These are phyloP conservation scores for Ilyonectria mors-panacis DNA, from an alignment of 2,329 filamentous ascomycete genomes.

Conservation along the genomic window DNA sequence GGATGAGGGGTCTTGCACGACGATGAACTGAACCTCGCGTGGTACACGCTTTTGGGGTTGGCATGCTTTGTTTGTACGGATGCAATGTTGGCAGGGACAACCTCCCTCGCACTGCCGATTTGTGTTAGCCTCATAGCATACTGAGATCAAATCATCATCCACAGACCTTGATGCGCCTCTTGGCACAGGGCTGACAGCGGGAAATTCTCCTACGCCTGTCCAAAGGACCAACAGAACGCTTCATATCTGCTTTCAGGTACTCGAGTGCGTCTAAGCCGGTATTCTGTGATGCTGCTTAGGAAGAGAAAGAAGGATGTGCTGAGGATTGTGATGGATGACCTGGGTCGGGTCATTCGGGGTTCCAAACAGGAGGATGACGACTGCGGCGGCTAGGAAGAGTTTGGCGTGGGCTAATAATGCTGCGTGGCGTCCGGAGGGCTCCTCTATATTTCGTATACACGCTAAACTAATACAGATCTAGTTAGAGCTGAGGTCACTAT, in stretches of 20 bases:
- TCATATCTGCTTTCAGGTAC: conserved; percentile 1
- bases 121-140: not conserved
- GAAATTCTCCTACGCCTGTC: conserved; percentile 46
- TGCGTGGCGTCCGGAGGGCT: too few relatives aligned
- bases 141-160: too few relatives aligned
- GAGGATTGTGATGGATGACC: too few relatives aligned
- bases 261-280: too few relatives aligned
- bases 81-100: conserved; percentile 46
- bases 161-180: conserved; percentile 46
- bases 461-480: too few relatives aligned
- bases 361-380: too few relatives aligned
- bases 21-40: conserved; percentile 28
- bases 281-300: too few relatives aligned
- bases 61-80: conserved; percentile 44
- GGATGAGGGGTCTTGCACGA: not conserved
- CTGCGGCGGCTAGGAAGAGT: too few relatives aligned
- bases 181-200: conserved; percentile 47
- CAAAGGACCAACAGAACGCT: conserved; percentile 43
- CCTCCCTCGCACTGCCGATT: conserved; percentile 43
- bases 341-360: too few relatives aligned
- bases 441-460: too few relatives aligned
- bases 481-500: not conserved
- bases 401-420: too few relatives aligned
- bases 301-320: too few relatives aligned
- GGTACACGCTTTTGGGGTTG: conserved; percentile 15